Evolutionary conservation across 169 alveolate species (phyloP).

Genomic region (Ophryocystis elektroscirrha): DNA sequence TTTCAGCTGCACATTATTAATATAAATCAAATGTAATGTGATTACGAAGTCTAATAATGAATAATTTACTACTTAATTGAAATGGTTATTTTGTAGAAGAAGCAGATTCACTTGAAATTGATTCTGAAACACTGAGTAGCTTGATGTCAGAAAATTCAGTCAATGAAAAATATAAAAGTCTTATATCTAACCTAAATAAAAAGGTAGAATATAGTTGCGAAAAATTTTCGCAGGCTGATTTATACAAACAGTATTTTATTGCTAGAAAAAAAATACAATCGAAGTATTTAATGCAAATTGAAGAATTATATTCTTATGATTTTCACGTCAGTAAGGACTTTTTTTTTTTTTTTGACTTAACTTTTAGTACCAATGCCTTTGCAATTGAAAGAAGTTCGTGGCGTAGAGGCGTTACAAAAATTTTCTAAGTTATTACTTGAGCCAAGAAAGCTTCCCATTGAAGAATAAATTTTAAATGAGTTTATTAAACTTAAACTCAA

Average conservation of each 20-base stretch:
- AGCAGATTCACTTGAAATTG: not conserved
- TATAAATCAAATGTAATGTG: not conserved
- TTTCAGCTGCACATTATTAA: not conserved
- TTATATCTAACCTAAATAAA: constrained; percentile 3
- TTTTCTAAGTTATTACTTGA: constrained; percentile 6
- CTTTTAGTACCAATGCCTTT: constrained; percentile 12
- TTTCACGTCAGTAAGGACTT: constrained; percentile 64
- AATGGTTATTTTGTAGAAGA: constrained; percentile 1
- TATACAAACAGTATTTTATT: constrained; percentile 24
- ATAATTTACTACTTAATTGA: constrained; percentile 1
- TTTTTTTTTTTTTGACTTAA: not conserved
- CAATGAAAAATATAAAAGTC: constrained; percentile 1
- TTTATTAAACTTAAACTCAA: no score
- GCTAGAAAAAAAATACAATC: constrained; percentile 66
- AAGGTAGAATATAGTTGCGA: constrained; percentile 1
- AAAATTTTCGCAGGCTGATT: constrained; percentile 20
- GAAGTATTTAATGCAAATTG: constrained; percentile 71
- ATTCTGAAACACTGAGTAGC: not conserved
- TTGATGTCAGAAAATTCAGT: not conserved
- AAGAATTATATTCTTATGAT: constrained; percentile 74
- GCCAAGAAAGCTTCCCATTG: constrained; percentile 6
- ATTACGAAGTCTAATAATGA: no score
- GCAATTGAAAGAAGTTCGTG: constrained; percentile 14
- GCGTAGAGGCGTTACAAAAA: not conserved
- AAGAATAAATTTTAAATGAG: constrained; percentile 1